Evolutionary conservation across 2,329 filamentous ascomycete species (phyloP).

Genomic region (Ascosphaera apis): DNA sequence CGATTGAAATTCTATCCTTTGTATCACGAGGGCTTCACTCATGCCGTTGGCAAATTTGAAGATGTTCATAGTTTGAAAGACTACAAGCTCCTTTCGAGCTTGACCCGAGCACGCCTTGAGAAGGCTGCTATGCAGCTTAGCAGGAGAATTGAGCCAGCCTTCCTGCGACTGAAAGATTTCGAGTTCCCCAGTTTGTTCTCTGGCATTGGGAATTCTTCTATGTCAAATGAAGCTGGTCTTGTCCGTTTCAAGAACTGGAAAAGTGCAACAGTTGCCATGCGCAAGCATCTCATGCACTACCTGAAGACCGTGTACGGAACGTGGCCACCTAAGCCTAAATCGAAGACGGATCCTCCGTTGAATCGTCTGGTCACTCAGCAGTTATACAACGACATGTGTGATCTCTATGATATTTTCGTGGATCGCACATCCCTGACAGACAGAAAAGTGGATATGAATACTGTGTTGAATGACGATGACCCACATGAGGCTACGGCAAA

Average conservation of each 20-base stretch:
- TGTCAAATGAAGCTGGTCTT: constrained; percentile 48
- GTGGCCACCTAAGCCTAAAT: constrained; percentile 78
- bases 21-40: constrained; percentile 80
- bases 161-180: constrained; percentile 57
- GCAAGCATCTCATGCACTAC: constrained; percentile 47
- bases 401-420: constrained; percentile 70
- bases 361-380: constrained; percentile 64
- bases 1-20: constrained; percentile 58
- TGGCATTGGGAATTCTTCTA: constrained; percentile 67
- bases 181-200: constrained; percentile 80
- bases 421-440: constrained; percentile 60
- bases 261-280: constrained; percentile 47
- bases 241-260: constrained; percentile 75
- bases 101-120: constrained; percentile 59
- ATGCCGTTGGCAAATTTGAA: constrained; percentile 66
- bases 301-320: constrained; percentile 46
- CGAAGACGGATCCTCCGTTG: constrained; percentile 74
- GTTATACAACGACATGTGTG: constrained; percentile 66
- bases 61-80: constrained; percentile 46
- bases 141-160: constrained; percentile 45
- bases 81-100: constrained; percentile 43
- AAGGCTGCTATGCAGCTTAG: constrained; percentile 60
- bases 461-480: constrained; percentile 25
- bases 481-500: constrained; percentile 36
- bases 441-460: constrained; percentile 46